Percentiles rank a stretch among this genome's conserved stretches.
phyloP scores from a whole-genome alignment of 164 flowering plant species.

The Pachysandra terminalis region DNA sequence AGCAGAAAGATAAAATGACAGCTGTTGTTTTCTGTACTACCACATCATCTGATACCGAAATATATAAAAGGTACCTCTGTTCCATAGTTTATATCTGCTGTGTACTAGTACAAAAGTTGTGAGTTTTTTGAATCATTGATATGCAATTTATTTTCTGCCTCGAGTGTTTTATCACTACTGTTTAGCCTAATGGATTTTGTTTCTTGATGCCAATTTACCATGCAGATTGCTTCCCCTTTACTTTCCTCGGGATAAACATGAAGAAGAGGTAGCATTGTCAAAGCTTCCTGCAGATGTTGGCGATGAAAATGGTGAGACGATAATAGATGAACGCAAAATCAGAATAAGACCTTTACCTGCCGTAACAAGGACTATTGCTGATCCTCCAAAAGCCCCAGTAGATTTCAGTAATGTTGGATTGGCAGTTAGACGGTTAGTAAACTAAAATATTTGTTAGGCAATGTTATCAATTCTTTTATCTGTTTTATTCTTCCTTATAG shows the following conservation, averaged over 20 bases:
- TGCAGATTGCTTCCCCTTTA: constrained; percentile 82
- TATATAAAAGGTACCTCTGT: constrained; percentile 78
- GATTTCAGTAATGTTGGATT: constrained; percentile 53
- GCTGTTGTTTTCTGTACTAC: constrained; percentile 94
- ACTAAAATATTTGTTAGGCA: neutral
- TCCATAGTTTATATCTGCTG: neutral
- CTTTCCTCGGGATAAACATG: constrained; percentile 94
- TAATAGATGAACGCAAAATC: constrained; percentile 74
- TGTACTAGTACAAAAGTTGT: neutral
- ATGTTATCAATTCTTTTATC: neutral
- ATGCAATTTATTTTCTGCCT: neutral
- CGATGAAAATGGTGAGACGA: constrained; percentile 83
- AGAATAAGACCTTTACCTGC: constrained; percentile 71
- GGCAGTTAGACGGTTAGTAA: constrained; percentile 43
- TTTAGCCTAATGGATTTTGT: neutral
- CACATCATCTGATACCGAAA: constrained; percentile 85
- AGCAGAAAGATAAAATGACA: constrained; percentile 74
- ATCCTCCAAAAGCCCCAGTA: constrained; percentile 33
- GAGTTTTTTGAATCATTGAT: neutral
- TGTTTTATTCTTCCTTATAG: neutral
- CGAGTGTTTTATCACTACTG: neutral
- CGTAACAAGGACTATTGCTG: constrained; percentile 33
- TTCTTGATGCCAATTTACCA: neutral
- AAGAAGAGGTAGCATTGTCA: constrained; percentile 80
- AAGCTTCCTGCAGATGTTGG: constrained; percentile 94